phyloP scores from a whole-genome alignment of 2,329 filamentous ascomycete genomes.

The Plectosphaerella cucumerina region DNA sequence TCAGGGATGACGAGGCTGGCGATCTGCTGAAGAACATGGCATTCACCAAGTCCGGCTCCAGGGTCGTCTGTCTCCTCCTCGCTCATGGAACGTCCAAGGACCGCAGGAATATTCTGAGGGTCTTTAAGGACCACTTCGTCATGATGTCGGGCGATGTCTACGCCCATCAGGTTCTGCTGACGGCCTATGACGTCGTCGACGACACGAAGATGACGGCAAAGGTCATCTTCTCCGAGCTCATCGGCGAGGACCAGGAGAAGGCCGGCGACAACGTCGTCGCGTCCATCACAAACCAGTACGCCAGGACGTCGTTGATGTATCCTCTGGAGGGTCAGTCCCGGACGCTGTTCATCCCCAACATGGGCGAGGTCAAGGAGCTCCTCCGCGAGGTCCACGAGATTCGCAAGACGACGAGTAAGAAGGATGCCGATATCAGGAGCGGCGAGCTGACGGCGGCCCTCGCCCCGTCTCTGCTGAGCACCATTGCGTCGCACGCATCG shows the following conservation, averaged over 20 bases:
- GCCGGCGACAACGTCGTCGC: slow-evolving; percentile 61
- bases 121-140: slow-evolving; percentile 85
- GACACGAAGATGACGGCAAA: slow-evolving; percentile 88
- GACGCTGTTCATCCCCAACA: slow-evolving; percentile 55
- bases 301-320: slow-evolving; percentile 69
- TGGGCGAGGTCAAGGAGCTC: slow-evolving; percentile 64
- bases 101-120: slow-evolving; percentile 80
- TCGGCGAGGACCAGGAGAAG: slow-evolving; percentile 65
- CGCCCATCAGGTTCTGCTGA: slow-evolving; percentile 76
- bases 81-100: slow-evolving; percentile 89
- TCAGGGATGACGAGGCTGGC: slow-evolving; percentile 88
- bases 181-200: slow-evolving; percentile 87
- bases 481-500: slow-evolving; percentile 64
- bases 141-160: slow-evolving; percentile 76
- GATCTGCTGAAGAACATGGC: slow-evolving; percentile 93
- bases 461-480: slow-evolving; percentile 69
- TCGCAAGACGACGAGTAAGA: slow-evolving; percentile 84
- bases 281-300: slow-evolving; percentile 61
- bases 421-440: slow-evolving; percentile 72
- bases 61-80: slow-evolving; percentile 75
- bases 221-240: slow-evolving; percentile 79
- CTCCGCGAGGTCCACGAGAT: slow-evolving; percentile 76
- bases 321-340: slow-evolving; percentile 68
- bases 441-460: slow-evolving; percentile 72
- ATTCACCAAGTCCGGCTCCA: slow-evolving; percentile 85